Base-by-base conservation (phyloP, 768 basidiomycete genomes). In the Clitopilus hobsonii region DNA sequence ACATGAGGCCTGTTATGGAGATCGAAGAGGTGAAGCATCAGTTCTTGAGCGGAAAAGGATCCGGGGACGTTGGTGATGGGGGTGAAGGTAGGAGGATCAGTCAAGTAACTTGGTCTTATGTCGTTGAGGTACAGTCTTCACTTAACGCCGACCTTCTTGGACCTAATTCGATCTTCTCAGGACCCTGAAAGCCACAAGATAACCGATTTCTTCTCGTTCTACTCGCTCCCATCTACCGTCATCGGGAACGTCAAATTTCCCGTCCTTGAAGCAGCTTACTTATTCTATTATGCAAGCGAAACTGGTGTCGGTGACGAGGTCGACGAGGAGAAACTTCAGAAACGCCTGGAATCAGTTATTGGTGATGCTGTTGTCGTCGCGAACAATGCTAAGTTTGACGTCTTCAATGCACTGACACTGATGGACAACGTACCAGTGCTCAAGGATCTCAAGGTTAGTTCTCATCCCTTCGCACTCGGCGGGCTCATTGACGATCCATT, bases 121-220 rank as follows among this genome's bases (percentile, higher is more conserved):
- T 99, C 27, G 90, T 97, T 47, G 95, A 98, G 83, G 96, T 88
- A 55, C 52, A 75, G 62, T 14, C 49, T 38, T 47, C 50, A 48
- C 23, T 20, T 20, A n/a, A 25, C 49, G 16, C 14, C 29, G 14
- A 49, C 23, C 26, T 26, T 51, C 7, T 36, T 38, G 18, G 29
- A 41, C 26, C 26, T n/a, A 20, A 18, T 6, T 13, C 13, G 27
- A 26, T 28, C 22, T n/a, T n/a, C 32, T 22, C 58, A 98, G 95
- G 82, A 98, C 69, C 89, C 91, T 1, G 71, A 81, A 55, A 88
- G 89, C 2, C 83, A 88, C 56, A 79, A 80, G 58, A 87, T 99
- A 62, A 98, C 96, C 1, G 97, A 99, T 71, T 90, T 95, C 65
- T 88, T 98, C 71, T 95, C 96, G 7, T 96, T 98, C 76, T 99